A percentile compares a stretch with the other conserved stretches of the same genome.
Evolutionary conservation across 1,284 basidiomycete genomes (phyloP).

Genomic region (Stereum hirsutum): DNA sequence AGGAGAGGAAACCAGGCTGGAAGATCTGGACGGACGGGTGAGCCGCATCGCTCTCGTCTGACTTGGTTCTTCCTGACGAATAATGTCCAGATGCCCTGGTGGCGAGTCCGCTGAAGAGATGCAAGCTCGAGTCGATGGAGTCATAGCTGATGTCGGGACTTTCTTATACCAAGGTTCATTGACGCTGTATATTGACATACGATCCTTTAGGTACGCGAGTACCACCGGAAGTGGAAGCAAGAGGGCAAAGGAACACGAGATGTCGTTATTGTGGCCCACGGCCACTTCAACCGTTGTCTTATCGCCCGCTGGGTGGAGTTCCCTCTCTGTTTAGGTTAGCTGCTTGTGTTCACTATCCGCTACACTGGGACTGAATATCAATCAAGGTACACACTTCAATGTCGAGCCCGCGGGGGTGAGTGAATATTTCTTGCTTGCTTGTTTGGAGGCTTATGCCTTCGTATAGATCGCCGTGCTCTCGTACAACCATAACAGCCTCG

Average conservation of each 20-base stretch:
- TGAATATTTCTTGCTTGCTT: slow-evolving; percentile 7
- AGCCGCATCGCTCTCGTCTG: slow-evolving; percentile 11
- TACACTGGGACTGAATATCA: background rate
- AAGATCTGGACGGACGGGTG: slow-evolving; percentile 79
- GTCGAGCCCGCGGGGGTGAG: slow-evolving; percentile 74
- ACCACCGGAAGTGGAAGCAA: slow-evolving; percentile 67
- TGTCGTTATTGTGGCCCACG: slow-evolving; percentile 72
- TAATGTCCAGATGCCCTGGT: slow-evolving; percentile 59
- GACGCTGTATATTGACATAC: slow-evolving; percentile 4
- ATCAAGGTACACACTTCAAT: slow-evolving; percentile 65
- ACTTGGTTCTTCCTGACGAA: background rate
- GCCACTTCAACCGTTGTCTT: slow-evolving; percentile 80
- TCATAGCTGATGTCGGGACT: slow-evolving; percentile 54
- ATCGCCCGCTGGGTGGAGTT: slow-evolving; percentile 77
- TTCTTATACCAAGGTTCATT: background rate
- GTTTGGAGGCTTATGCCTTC: too few species aligned
- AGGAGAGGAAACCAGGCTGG: slow-evolving; percentile 60
- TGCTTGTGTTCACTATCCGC: too few species aligned
- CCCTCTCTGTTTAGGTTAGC: slow-evolving; percentile 53
- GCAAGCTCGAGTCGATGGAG: slow-evolving; percentile 65
- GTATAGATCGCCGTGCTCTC: slow-evolving; percentile 56
- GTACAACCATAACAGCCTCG: slow-evolving; percentile 71
- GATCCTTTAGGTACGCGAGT: slow-evolving; percentile 67
- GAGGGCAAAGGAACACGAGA: slow-evolving; percentile 56
- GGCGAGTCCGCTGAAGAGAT: slow-evolving; percentile 82